Evolutionary conservation across 305 asterid genomes (phyloP).

Genomic region (Fraxinus paxiana): DNA sequence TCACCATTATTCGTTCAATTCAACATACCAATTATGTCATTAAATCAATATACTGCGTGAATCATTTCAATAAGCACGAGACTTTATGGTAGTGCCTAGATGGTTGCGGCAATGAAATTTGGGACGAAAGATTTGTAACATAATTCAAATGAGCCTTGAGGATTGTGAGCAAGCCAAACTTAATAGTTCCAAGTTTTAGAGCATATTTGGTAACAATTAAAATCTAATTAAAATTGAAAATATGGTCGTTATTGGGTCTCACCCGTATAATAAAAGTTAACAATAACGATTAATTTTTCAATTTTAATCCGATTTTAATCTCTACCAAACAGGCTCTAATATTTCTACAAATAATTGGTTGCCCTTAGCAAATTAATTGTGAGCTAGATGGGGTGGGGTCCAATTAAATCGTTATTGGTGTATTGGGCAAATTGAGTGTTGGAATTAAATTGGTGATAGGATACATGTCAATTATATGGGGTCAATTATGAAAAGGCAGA

Average conservation of each 20-base stretch:
- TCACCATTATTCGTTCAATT: too few species aligned
- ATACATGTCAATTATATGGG: constrained; percentile 2
- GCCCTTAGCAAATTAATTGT: background rate
- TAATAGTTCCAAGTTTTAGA: background rate
- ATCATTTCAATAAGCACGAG: background rate
- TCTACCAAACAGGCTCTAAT: background rate
- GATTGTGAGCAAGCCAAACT: background rate
- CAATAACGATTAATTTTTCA: too few species aligned
- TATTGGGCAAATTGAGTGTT: background rate
- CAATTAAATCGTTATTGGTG: background rate
- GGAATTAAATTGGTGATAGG: background rate
- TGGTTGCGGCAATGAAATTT: background rate
- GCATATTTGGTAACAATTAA: too few species aligned
- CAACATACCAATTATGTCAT: too few species aligned
- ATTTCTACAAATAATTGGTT: background rate
- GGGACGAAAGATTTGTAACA: background rate
- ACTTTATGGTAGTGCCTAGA: background rate
- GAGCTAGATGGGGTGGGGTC: background rate
- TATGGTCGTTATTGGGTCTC: too few species aligned
- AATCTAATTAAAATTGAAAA: too few species aligned
- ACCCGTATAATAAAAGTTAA: too few species aligned
- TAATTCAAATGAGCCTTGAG: background rate
- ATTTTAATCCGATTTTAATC: too few species aligned
- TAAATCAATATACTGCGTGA: too few species aligned
- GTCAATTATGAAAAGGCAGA: background rate